Evolutionary conservation across 345 rosid species (phyloP).

Genomic region (Microcos paniculata): DNA sequence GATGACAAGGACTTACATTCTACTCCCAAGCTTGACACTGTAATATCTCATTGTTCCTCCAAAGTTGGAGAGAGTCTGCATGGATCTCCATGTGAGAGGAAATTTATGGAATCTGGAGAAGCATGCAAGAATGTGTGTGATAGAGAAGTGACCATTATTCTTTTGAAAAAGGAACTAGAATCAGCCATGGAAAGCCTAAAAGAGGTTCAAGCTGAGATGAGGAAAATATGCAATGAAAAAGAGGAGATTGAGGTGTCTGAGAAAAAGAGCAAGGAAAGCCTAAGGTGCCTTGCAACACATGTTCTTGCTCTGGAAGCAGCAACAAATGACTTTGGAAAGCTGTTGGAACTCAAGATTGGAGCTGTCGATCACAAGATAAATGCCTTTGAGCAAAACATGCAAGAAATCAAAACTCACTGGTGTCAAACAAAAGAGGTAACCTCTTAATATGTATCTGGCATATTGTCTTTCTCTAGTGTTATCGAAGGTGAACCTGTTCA

Average conservation of each 20-base stretch:
- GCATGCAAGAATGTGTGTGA: slow-evolving; percentile 28
- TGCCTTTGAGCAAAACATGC: slow-evolving; percentile 38
- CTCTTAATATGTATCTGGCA: not conserved
- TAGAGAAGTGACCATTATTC: slow-evolving; percentile 56
- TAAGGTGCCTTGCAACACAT: slow-evolving; percentile 46
- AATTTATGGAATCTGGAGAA: slow-evolving; percentile 23
- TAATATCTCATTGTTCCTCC: slow-evolving; percentile 29
- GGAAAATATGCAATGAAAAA: slow-evolving; percentile 55
- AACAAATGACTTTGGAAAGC: slow-evolving; percentile 49
- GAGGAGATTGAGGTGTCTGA: slow-evolving; percentile 55
- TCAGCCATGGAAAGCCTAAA: slow-evolving; percentile 72
- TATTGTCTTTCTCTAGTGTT: not conserved
- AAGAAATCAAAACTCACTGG: slow-evolving; percentile 42
- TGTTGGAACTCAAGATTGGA: slow-evolving; percentile 44
- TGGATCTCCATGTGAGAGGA: slow-evolving; percentile 22
- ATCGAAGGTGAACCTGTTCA: not conserved
- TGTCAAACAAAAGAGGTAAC: slow-evolving; percentile 56
- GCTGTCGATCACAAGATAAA: slow-evolving; percentile 46
- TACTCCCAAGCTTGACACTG: slow-evolving; percentile 30
- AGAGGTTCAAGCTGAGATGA: slow-evolving; percentile 70
- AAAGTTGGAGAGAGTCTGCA: slow-evolving; percentile 22
- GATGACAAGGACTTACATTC: slow-evolving; percentile 19
- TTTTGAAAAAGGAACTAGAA: slow-evolving; percentile 74
- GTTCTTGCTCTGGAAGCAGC: slow-evolving; percentile 49
- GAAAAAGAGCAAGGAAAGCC: slow-evolving; percentile 48